These are phyloP conservation scores for Phytophthora syringae DNA, from an alignment of 352 stramenopile species.

Conservation along the genomic window DNA sequence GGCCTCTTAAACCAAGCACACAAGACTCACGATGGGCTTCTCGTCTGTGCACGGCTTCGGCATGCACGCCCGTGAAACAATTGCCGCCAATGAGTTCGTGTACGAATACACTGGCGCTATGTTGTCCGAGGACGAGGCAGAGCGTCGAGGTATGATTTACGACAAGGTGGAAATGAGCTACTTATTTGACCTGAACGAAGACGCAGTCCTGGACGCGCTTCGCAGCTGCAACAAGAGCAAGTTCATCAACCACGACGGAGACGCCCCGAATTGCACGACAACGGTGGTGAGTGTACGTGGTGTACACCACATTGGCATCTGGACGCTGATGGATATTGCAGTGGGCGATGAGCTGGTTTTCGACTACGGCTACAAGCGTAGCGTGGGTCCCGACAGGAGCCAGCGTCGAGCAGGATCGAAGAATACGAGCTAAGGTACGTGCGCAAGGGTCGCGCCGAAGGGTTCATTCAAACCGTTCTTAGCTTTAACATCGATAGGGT, in stretches of 20 bases:
- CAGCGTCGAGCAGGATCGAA: slow-evolving; percentile 23
- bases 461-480: too few relatives aligned
- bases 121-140: slow-evolving; percentile 46
- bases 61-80: slow-evolving; percentile 87
- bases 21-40: slow-evolving; percentile 42
- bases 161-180: slow-evolving; percentile 85
- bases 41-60: slow-evolving; percentile 54
- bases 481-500: too few relatives aligned
- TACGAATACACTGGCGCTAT: slow-evolving; percentile 58
- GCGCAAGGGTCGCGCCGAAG: too few relatives aligned
- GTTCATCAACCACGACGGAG: slow-evolving; percentile 83
- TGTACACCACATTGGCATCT: slow-evolving; percentile 91
- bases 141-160: slow-evolving; percentile 53
- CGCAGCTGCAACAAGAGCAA: slow-evolving; percentile 93
- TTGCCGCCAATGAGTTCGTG: slow-evolving; percentile 77
- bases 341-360: slow-evolving; percentile 72
- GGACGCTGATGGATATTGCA: slow-evolving; percentile 79
- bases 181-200: slow-evolving; percentile 92
- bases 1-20: too few relatives aligned
- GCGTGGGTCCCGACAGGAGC: slow-evolving; percentile 66
- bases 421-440: slow-evolving; percentile 17
- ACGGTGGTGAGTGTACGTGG: slow-evolving; percentile 85
- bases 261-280: slow-evolving; percentile 73
- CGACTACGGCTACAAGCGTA: slow-evolving; percentile 68
- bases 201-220: slow-evolving; percentile 88